Percentiles rank a stretch among this genome's conserved stretches.
phyloP scores from a whole-genome alignment of 116 monocot species.

The Dioscorea cayenensis region DNA sequence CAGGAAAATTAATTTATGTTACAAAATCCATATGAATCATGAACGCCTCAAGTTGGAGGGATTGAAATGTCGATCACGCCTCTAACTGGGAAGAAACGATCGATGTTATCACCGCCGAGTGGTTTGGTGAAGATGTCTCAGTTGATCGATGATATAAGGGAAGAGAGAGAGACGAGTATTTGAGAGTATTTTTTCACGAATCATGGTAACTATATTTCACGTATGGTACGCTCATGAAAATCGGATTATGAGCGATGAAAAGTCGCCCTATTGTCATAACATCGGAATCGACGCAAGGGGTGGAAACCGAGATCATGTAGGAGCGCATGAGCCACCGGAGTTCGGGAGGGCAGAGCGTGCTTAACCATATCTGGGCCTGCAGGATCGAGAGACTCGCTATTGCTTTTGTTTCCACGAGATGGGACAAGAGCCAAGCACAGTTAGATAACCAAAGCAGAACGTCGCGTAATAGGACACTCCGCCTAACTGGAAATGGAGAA shows the following conservation, averaged over 20 bases:
- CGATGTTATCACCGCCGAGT: too few species aligned
- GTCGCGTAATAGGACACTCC: too few species aligned
- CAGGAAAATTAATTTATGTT: too few species aligned
- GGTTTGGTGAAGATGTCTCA: neutral
- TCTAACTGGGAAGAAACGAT: too few species aligned
- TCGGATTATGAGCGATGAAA: slow-evolving; percentile 1
- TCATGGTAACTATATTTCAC: neutral
- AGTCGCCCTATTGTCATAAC: slow-evolving; percentile 2
- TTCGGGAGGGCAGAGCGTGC: neutral
- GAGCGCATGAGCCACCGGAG: neutral
- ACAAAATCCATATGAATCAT: too few species aligned
- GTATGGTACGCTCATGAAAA: slow-evolving; percentile 10
- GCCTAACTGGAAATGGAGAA: neutral
- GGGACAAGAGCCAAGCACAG: neutral
- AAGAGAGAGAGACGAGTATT: too few species aligned
- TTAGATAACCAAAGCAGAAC: neutral
- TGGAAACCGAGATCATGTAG: neutral
- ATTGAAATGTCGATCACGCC: neutral
- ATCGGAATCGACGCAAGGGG: neutral
- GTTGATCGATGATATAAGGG: neutral
- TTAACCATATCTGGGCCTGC: neutral
- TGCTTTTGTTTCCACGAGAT: neutral
- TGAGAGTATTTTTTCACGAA: neutral
- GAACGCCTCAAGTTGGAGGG: too few species aligned
- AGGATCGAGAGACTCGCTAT: neutral